phyloP scores from a whole-genome alignment of 768 basidiomycete genomes.

The Gloeopeniophorella convolvens region DNA sequence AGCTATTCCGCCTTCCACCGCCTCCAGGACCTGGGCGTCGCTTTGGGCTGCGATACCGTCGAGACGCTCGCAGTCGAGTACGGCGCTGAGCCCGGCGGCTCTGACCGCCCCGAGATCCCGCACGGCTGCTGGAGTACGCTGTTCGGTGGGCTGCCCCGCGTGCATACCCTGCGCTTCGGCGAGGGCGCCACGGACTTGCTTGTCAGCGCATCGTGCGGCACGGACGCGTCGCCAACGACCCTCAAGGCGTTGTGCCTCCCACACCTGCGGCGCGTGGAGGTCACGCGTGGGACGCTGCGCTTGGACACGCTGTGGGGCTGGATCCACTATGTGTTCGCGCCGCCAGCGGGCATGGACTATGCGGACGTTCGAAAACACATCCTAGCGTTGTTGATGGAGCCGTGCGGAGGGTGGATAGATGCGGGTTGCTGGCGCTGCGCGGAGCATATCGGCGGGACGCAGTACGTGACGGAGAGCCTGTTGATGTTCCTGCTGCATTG shows the following conservation, averaged over 20 bases:
- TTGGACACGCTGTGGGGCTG: not conserved
- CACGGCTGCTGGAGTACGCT: conserved; percentile 1
- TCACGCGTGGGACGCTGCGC: not conserved
- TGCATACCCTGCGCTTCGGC: not conserved
- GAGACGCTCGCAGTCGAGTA: not conserved
- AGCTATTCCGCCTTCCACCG: not conserved
- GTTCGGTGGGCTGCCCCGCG: not conserved
- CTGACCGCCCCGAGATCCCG: not conserved
- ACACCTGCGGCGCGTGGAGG: not conserved
- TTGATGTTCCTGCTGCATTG: conserved; percentile 4
- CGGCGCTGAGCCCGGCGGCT: not conserved
- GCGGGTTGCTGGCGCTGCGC: not conserved
- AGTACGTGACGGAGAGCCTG: conserved; percentile 4
- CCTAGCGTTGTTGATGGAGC: not conserved
- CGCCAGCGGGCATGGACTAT: not conserved
- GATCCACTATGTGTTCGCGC: not conserved
- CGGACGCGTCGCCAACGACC: not conserved
- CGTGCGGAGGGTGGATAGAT: not conserved
- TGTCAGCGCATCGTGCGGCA: conserved; percentile 5
- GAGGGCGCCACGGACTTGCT: conserved; percentile 2
- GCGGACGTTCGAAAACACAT: conserved; percentile 1
- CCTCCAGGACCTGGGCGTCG: conserved; percentile 4
- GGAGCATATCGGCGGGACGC: not conserved
- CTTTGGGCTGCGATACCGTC: conserved; percentile 1
- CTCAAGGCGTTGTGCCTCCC: not conserved